Evolutionary conservation across 148 eudicot genomes (phyloP).

Genomic region (Cornus suecica): DNA sequence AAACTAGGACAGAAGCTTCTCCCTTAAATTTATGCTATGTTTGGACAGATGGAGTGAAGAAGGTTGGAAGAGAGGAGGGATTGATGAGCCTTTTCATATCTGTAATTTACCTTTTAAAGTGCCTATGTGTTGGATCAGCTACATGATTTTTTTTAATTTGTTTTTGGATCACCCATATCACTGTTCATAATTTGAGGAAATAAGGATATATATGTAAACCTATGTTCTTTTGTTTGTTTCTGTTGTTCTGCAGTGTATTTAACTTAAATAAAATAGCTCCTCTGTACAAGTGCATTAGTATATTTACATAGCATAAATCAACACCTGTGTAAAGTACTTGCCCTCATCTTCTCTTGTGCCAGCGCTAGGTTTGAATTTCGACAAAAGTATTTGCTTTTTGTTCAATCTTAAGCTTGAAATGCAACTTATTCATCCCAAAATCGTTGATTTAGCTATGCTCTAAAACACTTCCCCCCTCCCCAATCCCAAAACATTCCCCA

Average conservation of each 20-base stretch:
- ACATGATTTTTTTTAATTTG: background rate
- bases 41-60: no score
- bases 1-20: no score
- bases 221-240: background rate
- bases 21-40: no score
- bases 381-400: background rate
- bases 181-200: background rate
- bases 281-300: background rate
- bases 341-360: no score
- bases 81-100: no score
- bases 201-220: background rate
- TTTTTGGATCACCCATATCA: background rate
- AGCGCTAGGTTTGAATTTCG: background rate
- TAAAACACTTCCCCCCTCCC: no score
- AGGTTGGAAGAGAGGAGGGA: no score
- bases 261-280: background rate
- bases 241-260: no score
- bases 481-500: no score
- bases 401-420: no score
- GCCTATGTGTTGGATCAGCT: background rate
- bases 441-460: background rate
- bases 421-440: background rate
- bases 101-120: background rate
- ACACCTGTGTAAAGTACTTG: background rate
- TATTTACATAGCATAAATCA: background rate